Percentiles rank a stretch among this genome's conserved stretches.
These are phyloP conservation scores for Chiua virens DNA, from an alignment of 768 basidiomycete genomes.

Conservation along the genomic window DNA sequence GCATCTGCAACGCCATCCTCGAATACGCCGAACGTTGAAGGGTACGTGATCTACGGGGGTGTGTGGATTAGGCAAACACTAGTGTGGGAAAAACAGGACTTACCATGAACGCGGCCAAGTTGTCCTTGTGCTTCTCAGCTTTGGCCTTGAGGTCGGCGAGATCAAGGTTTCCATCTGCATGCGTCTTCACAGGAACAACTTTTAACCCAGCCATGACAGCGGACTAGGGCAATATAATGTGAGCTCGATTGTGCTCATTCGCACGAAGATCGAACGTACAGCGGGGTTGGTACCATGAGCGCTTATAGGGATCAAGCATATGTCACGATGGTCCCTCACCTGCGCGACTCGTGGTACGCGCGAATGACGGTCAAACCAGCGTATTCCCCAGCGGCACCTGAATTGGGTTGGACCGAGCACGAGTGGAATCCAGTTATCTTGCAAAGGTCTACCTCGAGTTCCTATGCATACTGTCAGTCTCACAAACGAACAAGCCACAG, in stretches of 20 bases:
- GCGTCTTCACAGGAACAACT: constrained; percentile 93
- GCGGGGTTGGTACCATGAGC: constrained; percentile 99
- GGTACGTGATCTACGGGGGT: constrained; percentile 79
- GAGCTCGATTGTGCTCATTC: constrained; percentile 6
- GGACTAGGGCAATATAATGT: constrained; percentile 54
- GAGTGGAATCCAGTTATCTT: constrained; percentile 96
- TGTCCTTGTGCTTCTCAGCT: constrained; percentile 88
- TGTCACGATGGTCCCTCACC: constrained; percentile 82
- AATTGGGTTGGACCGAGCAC: constrained; percentile 97
- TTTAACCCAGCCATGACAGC: constrained; percentile 97
- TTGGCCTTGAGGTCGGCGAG: constrained; percentile 82
- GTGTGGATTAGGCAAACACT: constrained; percentile 2
- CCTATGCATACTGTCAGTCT: constrained; percentile 45
- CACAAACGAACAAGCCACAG: neutral
- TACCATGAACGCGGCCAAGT: constrained; percentile 95
- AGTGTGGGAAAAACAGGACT: constrained; percentile 20
- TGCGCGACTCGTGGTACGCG: constrained; percentile 89
- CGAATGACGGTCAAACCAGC: constrained; percentile 93
- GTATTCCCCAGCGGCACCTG: constrained; percentile 97
- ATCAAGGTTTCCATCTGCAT: constrained; percentile 85
- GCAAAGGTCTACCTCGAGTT: constrained; percentile 88
- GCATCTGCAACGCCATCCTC: constrained; percentile 89
- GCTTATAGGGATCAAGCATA: constrained; percentile 92
- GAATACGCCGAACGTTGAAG: constrained; percentile 97
- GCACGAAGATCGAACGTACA: constrained; percentile 43